Evolutionary conservation across 768 basidiomycete species (phyloP), one percentile per base, ranked within the genome.

Genomic region (Calocybe cyanea): DNA sequence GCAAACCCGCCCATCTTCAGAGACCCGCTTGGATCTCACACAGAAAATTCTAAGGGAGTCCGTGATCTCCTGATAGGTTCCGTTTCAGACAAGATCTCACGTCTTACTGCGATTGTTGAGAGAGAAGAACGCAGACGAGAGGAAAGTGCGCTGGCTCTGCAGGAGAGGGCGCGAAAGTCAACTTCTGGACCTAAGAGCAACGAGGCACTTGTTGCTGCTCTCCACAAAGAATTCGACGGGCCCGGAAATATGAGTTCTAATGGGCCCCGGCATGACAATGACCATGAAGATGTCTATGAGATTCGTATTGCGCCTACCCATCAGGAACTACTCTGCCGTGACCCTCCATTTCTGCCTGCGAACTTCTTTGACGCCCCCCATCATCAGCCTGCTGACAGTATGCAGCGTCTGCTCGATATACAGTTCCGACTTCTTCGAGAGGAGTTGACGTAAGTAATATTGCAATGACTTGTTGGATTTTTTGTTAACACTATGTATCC

Each of bases 341-440:
- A 64, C 9, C 56, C 65, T 2, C 79, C 85, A 0, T 87, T 76
- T 56, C 62, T 90, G 0, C 88, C 88, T 0, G 78, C 73, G 0
- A 82, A 76, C 52, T 57, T 83, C 1, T 72, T 66, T 15, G 70
- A 65, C 2, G 85, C 83, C 0, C 85, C 84, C 0, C 85, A 87
- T 54, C 83, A 75, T 44, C 70, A 73, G 10, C 76, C 76, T 0
- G 50, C 62, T 2, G 71, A 72, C 13, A 78, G 77, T 18, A 86
- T 89, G 77, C 73, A 84, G 45, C 68, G 80, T 7, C 65, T 83
- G 17, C 63, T 88, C 9, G 88, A 91, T 46, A 75, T 83, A 3
- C 85, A 90, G 52, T 90, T 85, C 60, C 77, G 87, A 25, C 70
- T 89, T 0, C 64, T 90, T 28, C 69, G 87, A 30, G 87, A 88